These are phyloP conservation scores for Starmerella potacharoeniae DNA, from an alignment of 805 yeast genomes.

Conservation along the genomic window DNA sequence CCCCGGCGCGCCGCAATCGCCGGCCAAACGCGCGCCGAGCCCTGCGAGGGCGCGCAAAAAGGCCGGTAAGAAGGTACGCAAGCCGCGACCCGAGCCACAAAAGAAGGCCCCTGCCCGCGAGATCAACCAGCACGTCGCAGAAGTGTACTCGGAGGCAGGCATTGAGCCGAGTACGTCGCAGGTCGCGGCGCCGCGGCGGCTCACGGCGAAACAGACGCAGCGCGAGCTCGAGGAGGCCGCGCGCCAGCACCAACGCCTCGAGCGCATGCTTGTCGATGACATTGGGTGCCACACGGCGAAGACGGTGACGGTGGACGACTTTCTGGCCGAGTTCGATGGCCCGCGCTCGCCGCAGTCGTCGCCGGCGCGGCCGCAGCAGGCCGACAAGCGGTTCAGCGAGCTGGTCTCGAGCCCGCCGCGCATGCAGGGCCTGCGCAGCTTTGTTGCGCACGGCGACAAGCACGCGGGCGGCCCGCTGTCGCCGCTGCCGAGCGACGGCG, in stretches of 20 bases:
- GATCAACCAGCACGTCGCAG: not conserved
- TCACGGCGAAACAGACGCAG: conserved; percentile 6
- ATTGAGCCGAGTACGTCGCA: not conserved
- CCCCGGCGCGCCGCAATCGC: not conserved
- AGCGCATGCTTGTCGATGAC: conserved; percentile 14
- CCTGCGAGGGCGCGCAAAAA: not conserved
- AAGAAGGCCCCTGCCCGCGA: too few relatives aligned
- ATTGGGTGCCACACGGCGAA: conserved; percentile 11
- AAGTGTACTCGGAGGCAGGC: not conserved
- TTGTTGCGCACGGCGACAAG: conserved; percentile 3
- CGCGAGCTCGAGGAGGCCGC: conserved; percentile 10
- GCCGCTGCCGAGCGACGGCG: not conserved
- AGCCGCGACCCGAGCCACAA: not conserved
- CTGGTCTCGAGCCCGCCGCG: conserved; percentile 19
- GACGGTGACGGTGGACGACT: conserved; percentile 10
- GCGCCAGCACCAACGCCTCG: conserved; percentile 13
- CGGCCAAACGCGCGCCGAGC: not conserved
- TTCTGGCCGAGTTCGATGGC: conserved; percentile 8
- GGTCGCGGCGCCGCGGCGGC: not conserved
- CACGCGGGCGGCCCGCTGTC: not conserved
- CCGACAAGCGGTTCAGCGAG: not conserved
- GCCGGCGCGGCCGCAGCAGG: not conserved
- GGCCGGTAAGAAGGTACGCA: not conserved
- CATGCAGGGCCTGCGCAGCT: conserved; percentile 15
- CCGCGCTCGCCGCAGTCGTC: not conserved